Conservation (phyloP, 768 basidiomycete species). For the Mycena rosella region DNA sequence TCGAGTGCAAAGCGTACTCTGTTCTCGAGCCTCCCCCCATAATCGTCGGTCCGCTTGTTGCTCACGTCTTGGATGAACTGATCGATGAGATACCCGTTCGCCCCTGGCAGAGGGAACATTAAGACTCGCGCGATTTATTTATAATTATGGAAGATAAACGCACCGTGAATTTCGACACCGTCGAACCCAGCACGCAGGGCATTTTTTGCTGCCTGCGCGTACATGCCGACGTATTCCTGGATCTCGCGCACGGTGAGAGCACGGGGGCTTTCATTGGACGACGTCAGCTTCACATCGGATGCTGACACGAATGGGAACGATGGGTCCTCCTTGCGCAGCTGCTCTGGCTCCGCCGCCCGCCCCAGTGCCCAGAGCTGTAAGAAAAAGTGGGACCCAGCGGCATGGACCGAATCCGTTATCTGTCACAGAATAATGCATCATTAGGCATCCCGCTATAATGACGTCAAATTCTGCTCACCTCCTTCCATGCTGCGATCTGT, state of each 20-base stretch:
- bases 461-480: slow-evolving; percentile 35
- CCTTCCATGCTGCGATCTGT: slow-evolving; percentile 61
- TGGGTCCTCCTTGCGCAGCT: slow-evolving; percentile 46
- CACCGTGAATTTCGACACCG: slow-evolving; percentile 48
- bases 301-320: slow-evolving; percentile 42
- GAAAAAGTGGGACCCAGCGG: slow-evolving; percentile 58
- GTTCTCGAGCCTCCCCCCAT: slow-evolving; percentile 65
- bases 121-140: neutral
- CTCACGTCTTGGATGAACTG: slow-evolving; percentile 58
- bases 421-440: slow-evolving; percentile 16
- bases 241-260: slow-evolving; percentile 46
- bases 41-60: slow-evolving; percentile 63
- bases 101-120: neutral
- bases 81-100: slow-evolving; percentile 49
- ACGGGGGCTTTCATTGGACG: slow-evolving; percentile 33
- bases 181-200: slow-evolving; percentile 54
- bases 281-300: slow-evolving; percentile 37
- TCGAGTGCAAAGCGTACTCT: slow-evolving; percentile 62
- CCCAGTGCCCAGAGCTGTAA: slow-evolving; percentile 63
- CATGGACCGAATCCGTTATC: slow-evolving; percentile 63
- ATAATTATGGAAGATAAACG: slow-evolving; percentile 7
- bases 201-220: slow-evolving; percentile 48
- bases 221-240: slow-evolving; percentile 45
- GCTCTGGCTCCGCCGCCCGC: slow-evolving; percentile 41
- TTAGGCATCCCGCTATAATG: neutral